Evolutionary conservation across 1,284 basidiomycete genomes (phyloP), one percentile per base, ranked within the genome.

Genomic region (Cryptococcus deneoformans): DNA sequence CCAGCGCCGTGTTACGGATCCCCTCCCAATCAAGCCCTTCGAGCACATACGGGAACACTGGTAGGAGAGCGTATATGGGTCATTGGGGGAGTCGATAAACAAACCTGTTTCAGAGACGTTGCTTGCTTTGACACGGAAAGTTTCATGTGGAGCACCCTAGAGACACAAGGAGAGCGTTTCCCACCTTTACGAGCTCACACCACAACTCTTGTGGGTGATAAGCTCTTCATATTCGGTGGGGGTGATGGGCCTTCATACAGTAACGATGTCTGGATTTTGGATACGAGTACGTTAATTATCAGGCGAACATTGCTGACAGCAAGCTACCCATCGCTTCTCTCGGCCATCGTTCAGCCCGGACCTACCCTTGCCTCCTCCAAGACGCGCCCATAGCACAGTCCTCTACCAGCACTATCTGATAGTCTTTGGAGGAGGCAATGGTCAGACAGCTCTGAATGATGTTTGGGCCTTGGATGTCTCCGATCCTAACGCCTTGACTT

Each of bases 341-440:
- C 75, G 81, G 20, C 73, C 75, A 2, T 53, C 56, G 5, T 66
- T 76, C 48, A 71, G 66, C 14, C 64, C 69, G 6, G 60, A 64
- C 42, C 60, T 45, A 62, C 79, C n/a, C 69, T 74, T 72, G 77
- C 92, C 59, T 72, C 86, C 59, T 7, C 86, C 89, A 1, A 84
- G 92, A 9, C 85, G 92, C 36, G 92, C 92, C 2, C 92, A 96
- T 74, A 91, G 90, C 0, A 85, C 90, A 2, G 89, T 92, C 29
- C 79, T 86, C 38, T 87, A 90, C 70, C 80, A 82, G 46, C 82
- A 84, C 55, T 87, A 85, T 68, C 82, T 96, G 0, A 90, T 89
- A 80, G 80, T 96, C 3, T 96, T 96, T 70, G 92, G 92, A 4
- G 92, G 93, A 20, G 93, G 92, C 2, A 94, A 93, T 61, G 92